phyloP scores from a whole-genome alignment of 1,284 basidiomycete genomes.

The Psilocybe mexicana region DNA sequence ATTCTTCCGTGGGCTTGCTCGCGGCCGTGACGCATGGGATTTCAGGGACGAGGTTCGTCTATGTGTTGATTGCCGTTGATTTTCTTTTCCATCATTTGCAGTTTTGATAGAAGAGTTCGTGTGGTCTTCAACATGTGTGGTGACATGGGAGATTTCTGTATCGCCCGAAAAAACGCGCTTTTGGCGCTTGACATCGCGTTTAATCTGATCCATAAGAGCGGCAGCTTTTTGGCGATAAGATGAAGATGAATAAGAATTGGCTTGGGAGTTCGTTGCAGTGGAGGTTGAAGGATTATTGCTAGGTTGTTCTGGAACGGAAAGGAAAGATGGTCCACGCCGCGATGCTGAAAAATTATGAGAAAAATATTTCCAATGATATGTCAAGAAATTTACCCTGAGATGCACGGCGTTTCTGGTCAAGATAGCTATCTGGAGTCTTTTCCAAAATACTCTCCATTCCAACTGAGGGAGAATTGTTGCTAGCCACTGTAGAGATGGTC shows the following conservation, averaged over 20 bases:
- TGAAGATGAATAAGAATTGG: constrained; percentile 53
- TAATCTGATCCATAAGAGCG: constrained; percentile 81
- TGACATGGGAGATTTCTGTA: constrained; percentile 52
- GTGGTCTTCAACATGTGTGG: constrained; percentile 37
- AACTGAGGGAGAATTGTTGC: constrained; percentile 29
- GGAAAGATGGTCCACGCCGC: constrained; percentile 29
- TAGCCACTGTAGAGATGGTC: constrained; percentile 62
- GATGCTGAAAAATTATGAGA: constrained; percentile 17
- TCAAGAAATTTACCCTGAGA: constrained; percentile 16
- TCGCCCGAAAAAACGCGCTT: constrained; percentile 71
- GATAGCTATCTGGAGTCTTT: constrained; percentile 12
- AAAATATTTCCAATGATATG: not conserved
- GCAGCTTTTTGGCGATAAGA: constrained; percentile 75
- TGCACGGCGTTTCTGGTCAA: constrained; percentile 6
- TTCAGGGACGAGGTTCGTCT: constrained; percentile 26
- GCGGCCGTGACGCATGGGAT: constrained; percentile 17
- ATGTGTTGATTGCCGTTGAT: constrained; percentile 22
- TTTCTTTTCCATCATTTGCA: constrained; percentile 30
- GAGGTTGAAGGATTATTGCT: constrained; percentile 28
- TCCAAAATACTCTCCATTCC: constrained; percentile 15
- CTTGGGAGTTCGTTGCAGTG: constrained; percentile 29
- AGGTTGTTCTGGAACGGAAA: constrained; percentile 31
- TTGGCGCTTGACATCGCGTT: constrained; percentile 68
- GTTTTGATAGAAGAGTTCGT: constrained; percentile 18
- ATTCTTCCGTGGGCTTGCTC: constrained; percentile 27